These are phyloP conservation scores for Extremus antarcticus DNA, from an alignment of 495 filamentous ascomycete genomes.

Conservation along the genomic window DNA sequence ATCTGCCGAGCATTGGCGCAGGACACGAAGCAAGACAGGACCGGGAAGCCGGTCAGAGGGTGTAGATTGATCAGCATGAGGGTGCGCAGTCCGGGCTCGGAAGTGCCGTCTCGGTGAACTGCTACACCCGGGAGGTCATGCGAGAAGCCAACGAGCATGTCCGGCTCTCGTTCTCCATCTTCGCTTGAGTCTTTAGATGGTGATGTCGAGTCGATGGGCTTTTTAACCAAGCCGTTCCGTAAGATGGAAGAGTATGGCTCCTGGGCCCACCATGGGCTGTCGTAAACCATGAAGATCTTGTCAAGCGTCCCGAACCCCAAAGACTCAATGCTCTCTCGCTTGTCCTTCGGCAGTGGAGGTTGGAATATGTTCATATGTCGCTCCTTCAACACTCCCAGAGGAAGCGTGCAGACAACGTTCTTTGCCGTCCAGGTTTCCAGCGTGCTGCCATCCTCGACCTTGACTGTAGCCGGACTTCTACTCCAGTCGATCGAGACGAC, in stretches of 20 bases:
- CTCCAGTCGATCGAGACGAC: slow-evolving; percentile 7
- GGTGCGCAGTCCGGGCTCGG: background rate
- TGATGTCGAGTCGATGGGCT: background rate
- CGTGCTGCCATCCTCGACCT: background rate
- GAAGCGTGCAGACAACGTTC: slow-evolving; percentile 13
- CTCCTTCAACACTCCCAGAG: slow-evolving; percentile 16
- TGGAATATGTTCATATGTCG: slow-evolving; percentile 3
- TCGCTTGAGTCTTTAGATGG: background rate
- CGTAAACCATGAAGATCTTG: slow-evolving; percentile 16
- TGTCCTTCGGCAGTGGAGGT: slow-evolving; percentile 5
- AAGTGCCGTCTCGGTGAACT: slow-evolving; percentile 3
- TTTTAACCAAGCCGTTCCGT: background rate
- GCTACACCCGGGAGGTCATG: slow-evolving; percentile 6
- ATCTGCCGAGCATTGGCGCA: slow-evolving; percentile 13
- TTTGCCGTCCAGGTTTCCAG: slow-evolving; percentile 3
- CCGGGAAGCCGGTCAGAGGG: slow-evolving; percentile 13
- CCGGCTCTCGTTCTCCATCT: background rate
- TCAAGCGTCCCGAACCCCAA: slow-evolving; percentile 16
- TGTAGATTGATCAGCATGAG: slow-evolving; percentile 12
- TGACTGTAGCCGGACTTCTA: background rate
- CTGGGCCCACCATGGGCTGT: slow-evolving; percentile 8
- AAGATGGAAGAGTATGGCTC: slow-evolving; percentile 8
- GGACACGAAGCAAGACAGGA: slow-evolving; percentile 14
- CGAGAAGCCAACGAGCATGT: slow-evolving; percentile 9
- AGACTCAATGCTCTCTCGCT: slow-evolving; percentile 2